Conservation (phyloP, 768 basidiomycete genomes). For the Vararia minispora region DNA sequence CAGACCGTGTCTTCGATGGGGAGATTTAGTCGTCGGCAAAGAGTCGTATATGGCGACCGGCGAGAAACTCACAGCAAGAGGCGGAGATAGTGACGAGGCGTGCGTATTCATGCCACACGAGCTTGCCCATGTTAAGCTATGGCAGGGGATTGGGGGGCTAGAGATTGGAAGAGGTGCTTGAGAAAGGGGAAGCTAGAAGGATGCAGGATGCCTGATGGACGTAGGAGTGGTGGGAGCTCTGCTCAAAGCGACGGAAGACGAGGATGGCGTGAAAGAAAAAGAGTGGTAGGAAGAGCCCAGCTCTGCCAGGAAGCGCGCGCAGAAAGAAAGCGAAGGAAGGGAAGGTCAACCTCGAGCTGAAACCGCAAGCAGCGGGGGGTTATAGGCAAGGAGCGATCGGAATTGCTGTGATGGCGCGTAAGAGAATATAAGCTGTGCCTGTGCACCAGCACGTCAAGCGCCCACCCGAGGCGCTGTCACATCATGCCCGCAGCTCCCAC, state of each 20-base stretch:
- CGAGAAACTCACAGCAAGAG: slow-evolving; percentile 50
- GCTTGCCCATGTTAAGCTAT: slow-evolving; percentile 62
- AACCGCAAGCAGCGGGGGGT: neutral
- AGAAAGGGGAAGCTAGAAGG: neutral
- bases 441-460: no score
- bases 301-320: slow-evolving; percentile 7
- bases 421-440: no score
- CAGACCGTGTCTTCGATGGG: slow-evolving; percentile 54
- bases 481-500: no score
- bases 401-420: no score
- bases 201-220: neutral
- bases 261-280: slow-evolving; percentile 4
- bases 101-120: slow-evolving; percentile 73
- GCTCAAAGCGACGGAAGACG: slow-evolving; percentile 9
- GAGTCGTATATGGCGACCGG: neutral
- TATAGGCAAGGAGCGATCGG: no score
- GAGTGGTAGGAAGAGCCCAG: slow-evolving; percentile 8
- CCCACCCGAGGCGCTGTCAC: no score
- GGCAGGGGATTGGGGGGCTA: neutral
- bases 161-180: slow-evolving; percentile 1
- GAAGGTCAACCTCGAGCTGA: neutral
- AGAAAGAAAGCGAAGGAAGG: neutral
- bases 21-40: neutral
- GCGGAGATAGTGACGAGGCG: slow-evolving; percentile 60
- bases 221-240: slow-evolving; percentile 8